Evolutionary conservation across 2,329 filamentous ascomycete genomes (phyloP), one percentile per base, ranked within the genome.

Genomic region (Penicillium sp.): DNA sequence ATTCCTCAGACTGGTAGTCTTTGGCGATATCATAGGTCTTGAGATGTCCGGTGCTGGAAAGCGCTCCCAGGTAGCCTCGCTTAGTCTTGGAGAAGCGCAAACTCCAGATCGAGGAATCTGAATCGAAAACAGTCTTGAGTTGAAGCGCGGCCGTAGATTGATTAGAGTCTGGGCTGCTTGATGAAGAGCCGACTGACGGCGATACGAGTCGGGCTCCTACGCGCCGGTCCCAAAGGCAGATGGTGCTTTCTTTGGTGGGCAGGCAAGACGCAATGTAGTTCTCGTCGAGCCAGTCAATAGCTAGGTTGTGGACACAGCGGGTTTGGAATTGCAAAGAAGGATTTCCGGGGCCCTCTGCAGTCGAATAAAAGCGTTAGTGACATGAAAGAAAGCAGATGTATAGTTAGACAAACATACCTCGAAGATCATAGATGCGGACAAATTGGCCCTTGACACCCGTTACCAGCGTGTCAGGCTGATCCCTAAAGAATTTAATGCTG

Each of bases 211-310:
- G 73, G 40, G 73, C 69, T 6, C 79, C 78, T 58, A 79, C 77
- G 55, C 87, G 83, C 57, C 84, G 81, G 69, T 89, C 87, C 87
- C 87, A 89, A 5, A 89, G 79, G 60, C 83, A 86, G 43, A 89
- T 82, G 2, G 81, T 81, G 19, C 85, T 81, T 63, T 88, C 85
- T 51, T 82, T 83, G 0, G 80, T 77, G 2, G 84, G 80, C 51
- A 72, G 71, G 51, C 84, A 85, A 14, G 86, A 87, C 4, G 86
- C 82, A 66, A 89, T 86, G 69, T 87, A 88, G 59, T 89, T 87
- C 69, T 88, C 84, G 68, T 89, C 86, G 53, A 85, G 73, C 63
- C 84, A 85, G 72, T 89, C 85, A 62, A 89, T 85, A 6, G 86
- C 83, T 59, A 89, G 77, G 63, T 88, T 88, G 70, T 88, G 84